Conservation (phyloP, 2,329 filamentous ascomycete species). For the Monosporascus sp. region DNA sequence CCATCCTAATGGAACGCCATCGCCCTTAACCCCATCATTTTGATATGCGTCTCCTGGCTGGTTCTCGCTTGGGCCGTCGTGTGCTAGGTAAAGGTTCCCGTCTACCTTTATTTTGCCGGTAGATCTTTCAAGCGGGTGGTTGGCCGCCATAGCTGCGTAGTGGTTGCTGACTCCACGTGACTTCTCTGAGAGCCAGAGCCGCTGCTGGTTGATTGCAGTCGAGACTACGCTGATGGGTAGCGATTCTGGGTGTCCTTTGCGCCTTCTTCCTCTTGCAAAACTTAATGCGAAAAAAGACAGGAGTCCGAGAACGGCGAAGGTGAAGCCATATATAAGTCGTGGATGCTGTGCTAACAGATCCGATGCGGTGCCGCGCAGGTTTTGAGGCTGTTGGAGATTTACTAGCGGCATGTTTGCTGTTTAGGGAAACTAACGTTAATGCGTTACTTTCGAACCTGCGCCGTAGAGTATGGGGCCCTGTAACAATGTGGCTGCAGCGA, state of each 20-base stretch:
- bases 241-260: slow-evolving; percentile 11
- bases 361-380: slow-evolving; percentile 24
- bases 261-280: slow-evolving; percentile 12
- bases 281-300: slow-evolving; percentile 15
- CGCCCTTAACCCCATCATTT: slow-evolving; percentile 5
- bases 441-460: slow-evolving; percentile 5
- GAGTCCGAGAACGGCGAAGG: slow-evolving; percentile 14
- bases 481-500: slow-evolving; percentile 16
- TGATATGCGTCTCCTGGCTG: slow-evolving; percentile 9
- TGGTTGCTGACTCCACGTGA: slow-evolving; percentile 25
- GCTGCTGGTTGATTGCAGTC: slow-evolving; percentile 9
- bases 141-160: slow-evolving; percentile 20
- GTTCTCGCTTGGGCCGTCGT: slow-evolving; percentile 2
- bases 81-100: slow-evolving; percentile 2
- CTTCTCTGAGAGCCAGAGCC: slow-evolving; percentile 17
- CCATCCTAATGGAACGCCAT: slow-evolving; percentile 1
- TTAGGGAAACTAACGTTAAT: slow-evolving; percentile 23
- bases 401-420: slow-evolving; percentile 35
- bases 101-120: slow-evolving; percentile 4
- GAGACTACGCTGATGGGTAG: slow-evolving; percentile 5
- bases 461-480: slow-evolving; percentile 16
- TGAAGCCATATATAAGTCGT: slow-evolving; percentile 16
- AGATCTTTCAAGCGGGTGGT: slow-evolving; percentile 13
- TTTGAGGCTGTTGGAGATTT: slow-evolving; percentile 23
- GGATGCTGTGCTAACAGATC: slow-evolving; percentile 21